These are phyloP conservation scores for Colletotrichum graminicola DNA, from an alignment of 2,329 filamentous ascomycete species.

Conservation along the genomic window DNA sequence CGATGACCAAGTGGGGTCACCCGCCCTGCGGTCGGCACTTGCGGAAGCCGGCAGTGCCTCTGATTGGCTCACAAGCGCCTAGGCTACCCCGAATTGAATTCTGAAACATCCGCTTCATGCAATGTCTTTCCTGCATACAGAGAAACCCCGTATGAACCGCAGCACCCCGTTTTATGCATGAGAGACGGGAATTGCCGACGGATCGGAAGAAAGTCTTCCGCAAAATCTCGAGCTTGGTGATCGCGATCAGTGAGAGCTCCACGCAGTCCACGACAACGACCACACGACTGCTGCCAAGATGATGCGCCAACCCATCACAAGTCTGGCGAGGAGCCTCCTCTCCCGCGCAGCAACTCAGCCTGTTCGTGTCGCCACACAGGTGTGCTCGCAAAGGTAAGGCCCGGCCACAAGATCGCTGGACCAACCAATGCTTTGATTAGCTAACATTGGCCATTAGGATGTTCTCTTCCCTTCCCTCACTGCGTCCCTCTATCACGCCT, in stretches of 20 bases:
- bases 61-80: constrained; percentile 24
- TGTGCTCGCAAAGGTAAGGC: constrained; percentile 25
- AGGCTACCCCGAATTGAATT: constrained; percentile 16
- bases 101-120: constrained; percentile 31
- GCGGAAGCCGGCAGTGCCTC: constrained; percentile 24
- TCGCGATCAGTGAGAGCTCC: constrained; percentile 19
- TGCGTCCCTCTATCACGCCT: constrained; percentile 61
- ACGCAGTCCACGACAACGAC: constrained; percentile 13
- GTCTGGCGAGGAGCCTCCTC: constrained; percentile 20
- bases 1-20: constrained; percentile 29
- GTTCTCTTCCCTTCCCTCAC: constrained; percentile 63
- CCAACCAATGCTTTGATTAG: not conserved
- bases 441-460: constrained; percentile 50
- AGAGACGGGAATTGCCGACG: constrained; percentile 23
- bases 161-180: constrained; percentile 32
- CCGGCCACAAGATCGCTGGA: not conserved
- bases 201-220: constrained; percentile 32
- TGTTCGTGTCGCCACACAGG: not conserved
- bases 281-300: constrained; percentile 28
- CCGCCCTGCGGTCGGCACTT: constrained; percentile 26
- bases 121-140: constrained; percentile 3
- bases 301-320: constrained; percentile 40
- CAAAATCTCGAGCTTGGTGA: constrained; percentile 30
- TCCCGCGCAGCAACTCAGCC: constrained; percentile 15
- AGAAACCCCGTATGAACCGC: not conserved